phyloP scores from a whole-genome alignment of 805 yeast species.

The Candida boidinii region DNA sequence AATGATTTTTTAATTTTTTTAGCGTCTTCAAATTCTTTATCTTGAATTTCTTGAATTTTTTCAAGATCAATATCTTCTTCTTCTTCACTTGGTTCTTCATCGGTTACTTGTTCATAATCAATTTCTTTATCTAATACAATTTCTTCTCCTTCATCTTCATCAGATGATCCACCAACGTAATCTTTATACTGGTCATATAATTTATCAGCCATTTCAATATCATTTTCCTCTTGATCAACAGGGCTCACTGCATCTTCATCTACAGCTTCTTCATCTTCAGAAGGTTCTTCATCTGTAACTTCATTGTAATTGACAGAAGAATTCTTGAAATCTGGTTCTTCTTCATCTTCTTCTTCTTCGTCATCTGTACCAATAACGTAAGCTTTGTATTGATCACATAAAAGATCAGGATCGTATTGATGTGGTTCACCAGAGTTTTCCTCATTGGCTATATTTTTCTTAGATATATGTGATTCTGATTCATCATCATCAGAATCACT shows the following conservation, averaged over 20 bases:
- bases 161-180: constrained; percentile 34
- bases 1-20: constrained; percentile 6
- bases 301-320: constrained; percentile 13
- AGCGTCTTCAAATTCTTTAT: constrained; percentile 4
- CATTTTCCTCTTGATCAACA: constrained; percentile 12
- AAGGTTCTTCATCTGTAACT: constrained; percentile 5
- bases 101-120: constrained; percentile 55
- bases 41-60: neutral
- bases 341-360: constrained; percentile 8
- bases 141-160: constrained; percentile 29
- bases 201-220: too few species aligned
- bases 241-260: too few species aligned
- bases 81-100: constrained; percentile 46
- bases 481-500: constrained; percentile 13
- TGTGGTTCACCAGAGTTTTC: constrained; percentile 9
- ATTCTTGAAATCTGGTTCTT: constrained; percentile 8
- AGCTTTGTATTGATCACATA: constrained; percentile 8
- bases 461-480: too few species aligned
- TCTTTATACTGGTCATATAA: constrained; percentile 17
- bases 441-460: too few species aligned
- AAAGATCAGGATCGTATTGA: constrained; percentile 12
- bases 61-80: constrained; percentile 12
- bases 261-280: constrained; percentile 7
- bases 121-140: constrained; percentile 26
- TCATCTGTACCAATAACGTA: constrained; percentile 10